phyloP scores from a whole-genome alignment of 768 basidiomycete genomes.

The Boletus coccyginus region DNA sequence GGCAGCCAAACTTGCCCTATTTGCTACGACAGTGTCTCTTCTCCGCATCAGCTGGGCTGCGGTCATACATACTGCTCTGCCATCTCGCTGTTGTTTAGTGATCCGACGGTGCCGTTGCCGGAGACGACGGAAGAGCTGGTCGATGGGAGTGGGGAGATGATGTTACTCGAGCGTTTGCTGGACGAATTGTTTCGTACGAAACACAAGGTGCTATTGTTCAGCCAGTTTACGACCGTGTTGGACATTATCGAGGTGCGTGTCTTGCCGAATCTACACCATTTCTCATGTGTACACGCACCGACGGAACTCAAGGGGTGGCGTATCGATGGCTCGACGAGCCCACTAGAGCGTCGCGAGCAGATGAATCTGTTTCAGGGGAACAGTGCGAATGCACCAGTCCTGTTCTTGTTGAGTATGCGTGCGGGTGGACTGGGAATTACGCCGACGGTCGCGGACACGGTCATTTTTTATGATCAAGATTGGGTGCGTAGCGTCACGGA shows the following conservation, averaged over 20 bases:
- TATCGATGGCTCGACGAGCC: slow-evolving; percentile 85
- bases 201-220: slow-evolving; percentile 83
- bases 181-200: too few relatives aligned
- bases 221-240: slow-evolving; percentile 95
- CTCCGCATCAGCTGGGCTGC: too few relatives aligned
- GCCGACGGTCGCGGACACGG: slow-evolving; percentile 64
- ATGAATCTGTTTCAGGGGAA: slow-evolving; percentile 84
- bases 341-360: slow-evolving; percentile 77
- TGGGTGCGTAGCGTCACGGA: slow-evolving; percentile 13
- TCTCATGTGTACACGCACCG: neutral
- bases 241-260: slow-evolving; percentile 83
- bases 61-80: too few relatives aligned
- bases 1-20: too few relatives aligned
- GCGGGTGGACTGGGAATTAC: slow-evolving; percentile 98
- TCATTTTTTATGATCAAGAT: slow-evolving; percentile 24
- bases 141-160: too few relatives aligned
- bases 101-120: too few relatives aligned
- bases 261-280: neutral
- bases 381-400: slow-evolving; percentile 55
- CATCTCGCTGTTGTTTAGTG: too few relatives aligned
- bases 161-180: too few relatives aligned
- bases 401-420: slow-evolving; percentile 89
- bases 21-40: too few relatives aligned
- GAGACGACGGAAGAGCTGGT: too few relatives aligned
- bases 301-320: slow-evolving; percentile 81